Percentiles rank a stretch among this genome's conserved stretches.
Evolutionary conservation across 2,329 filamentous ascomycete species (phyloP).

Genomic region (Pseudohalonectria lignicola): DNA sequence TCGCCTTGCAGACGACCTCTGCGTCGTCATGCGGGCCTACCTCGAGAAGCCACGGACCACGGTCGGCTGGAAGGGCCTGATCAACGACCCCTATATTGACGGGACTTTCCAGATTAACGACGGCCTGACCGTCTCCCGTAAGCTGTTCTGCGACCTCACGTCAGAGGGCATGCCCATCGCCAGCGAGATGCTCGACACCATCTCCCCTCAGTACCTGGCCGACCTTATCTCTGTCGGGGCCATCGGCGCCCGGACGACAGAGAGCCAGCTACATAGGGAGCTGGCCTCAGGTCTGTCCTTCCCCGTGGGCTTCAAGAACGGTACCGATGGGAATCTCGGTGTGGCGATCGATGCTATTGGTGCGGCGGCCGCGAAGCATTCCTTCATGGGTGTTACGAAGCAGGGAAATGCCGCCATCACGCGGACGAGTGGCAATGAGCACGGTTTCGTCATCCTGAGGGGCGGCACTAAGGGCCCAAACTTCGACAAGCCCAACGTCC

Average conservation of each 20-base stretch:
- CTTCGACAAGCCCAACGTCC: conserved; percentile 77
- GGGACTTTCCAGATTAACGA: conserved; percentile 99
- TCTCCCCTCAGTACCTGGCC: conserved; percentile 92
- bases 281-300: conserved; percentile 88
- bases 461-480: conserved; percentile 92
- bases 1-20: conserved; percentile 79
- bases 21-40: conserved; percentile 97
- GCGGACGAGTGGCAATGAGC: conserved; percentile 86
- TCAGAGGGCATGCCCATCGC: conserved; percentile 90
- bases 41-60: conserved; percentile 97
- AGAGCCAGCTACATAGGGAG: conserved; percentile 91
- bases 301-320: conserved; percentile 99
- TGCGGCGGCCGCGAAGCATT: conserved; percentile 74
- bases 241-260: conserved; percentile 90
- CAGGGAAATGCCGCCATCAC: conserved; percentile 92
- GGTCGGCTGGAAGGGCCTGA: conserved; percentile 96
- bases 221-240: conserved; percentile 87
- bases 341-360: conserved; percentile 95
- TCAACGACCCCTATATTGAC: conserved; percentile 98
- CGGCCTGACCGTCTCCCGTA: conserved; percentile 72
- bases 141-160: conserved; percentile 90
- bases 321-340: conserved; percentile 80
- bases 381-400: conserved; percentile 96
- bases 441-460: conserved; percentile 92
- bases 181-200: conserved; percentile 96